These are phyloP conservation scores for Mrakia hoshinonis DNA, from an alignment of 768 basidiomycete species.

Conservation along the genomic window DNA sequence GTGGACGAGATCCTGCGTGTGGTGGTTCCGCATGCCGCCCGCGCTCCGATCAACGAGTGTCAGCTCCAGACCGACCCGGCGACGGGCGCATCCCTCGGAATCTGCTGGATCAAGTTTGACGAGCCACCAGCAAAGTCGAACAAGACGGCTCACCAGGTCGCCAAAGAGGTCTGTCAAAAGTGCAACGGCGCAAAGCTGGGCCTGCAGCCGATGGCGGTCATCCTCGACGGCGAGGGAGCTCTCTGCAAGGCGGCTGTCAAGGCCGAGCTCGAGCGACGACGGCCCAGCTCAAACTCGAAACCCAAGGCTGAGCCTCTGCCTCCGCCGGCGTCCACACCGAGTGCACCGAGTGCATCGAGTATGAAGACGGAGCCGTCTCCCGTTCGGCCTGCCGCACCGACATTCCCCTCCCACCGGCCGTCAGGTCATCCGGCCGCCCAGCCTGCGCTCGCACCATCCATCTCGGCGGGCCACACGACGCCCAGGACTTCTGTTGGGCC, in stretches of 20 bases:
- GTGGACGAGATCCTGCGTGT: conserved; percentile 56
- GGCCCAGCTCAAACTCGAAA: background rate
- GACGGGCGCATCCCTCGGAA: conserved; percentile 68
- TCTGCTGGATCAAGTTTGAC: conserved; percentile 61
- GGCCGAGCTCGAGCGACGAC: conserved; percentile 49
- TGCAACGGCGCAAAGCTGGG: conserved; percentile 60
- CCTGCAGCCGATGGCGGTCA: conserved; percentile 45
- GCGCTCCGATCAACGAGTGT: conserved; percentile 48
- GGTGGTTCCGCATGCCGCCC: conserved; percentile 54
- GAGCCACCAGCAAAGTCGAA: conserved; percentile 31
- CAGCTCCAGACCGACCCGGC: conserved; percentile 69
- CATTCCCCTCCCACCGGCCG: background rate
- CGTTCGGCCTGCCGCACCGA: background rate
- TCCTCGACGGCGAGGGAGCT: conserved; percentile 67
- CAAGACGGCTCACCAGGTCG: conserved; percentile 53
- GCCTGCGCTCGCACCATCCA: background rate
- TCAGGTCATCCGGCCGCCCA: background rate
- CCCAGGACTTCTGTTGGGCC: background rate
- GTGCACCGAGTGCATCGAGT: background rate
- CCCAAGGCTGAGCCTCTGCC: background rate
- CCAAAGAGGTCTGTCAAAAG: conserved; percentile 55
- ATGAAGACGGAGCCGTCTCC: background rate
- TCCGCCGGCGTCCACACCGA: too few relatives aligned
- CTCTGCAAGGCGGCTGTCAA: conserved; percentile 57
- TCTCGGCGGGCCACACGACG: background rate